A percentile compares a stretch with the other conserved stretches of the same genome.
phyloP scores from a whole-genome alignment of 2,329 filamentous ascomycete genomes.

The Lachnellula suecica region DNA sequence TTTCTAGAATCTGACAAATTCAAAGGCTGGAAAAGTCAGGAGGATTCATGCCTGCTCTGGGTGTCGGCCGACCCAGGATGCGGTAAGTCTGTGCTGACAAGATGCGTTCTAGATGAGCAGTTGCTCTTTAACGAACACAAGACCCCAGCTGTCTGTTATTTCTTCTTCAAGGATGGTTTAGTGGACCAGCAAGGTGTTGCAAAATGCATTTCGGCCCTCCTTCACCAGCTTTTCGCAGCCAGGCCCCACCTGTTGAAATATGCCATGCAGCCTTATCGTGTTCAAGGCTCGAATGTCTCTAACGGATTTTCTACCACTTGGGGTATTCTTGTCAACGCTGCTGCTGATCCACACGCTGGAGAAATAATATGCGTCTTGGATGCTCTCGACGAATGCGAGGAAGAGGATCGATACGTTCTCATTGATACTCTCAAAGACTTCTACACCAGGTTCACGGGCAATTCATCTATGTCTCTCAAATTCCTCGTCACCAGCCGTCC shows the following conservation, averaged over 20 bases:
- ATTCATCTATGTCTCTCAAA: constrained; percentile 23
- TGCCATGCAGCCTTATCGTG: constrained; percentile 28
- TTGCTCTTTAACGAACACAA: constrained; percentile 17
- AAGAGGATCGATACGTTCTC: constrained; percentile 26
- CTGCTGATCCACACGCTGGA: constrained; percentile 28
- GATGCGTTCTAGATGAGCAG: constrained; percentile 32
- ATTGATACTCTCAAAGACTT: constrained; percentile 11
- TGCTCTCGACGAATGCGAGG: constrained; percentile 39
- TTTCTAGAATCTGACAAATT: constrained; percentile 33
- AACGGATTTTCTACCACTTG: constrained; percentile 31
- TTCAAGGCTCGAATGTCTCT: constrained; percentile 30
- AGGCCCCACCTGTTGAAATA: constrained; percentile 33
- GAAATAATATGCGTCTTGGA: constrained; percentile 38
- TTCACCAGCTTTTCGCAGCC: constrained; percentile 39
- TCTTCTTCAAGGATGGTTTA: constrained; percentile 41
- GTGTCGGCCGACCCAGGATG: constrained; percentile 41
- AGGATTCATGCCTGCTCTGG: constrained; percentile 31
- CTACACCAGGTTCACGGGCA: constrained; percentile 1
- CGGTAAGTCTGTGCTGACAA: constrained; percentile 39
- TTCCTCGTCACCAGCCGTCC: constrained; percentile 38
- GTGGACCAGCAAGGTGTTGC: constrained; percentile 35
- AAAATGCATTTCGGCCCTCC: constrained; percentile 39
- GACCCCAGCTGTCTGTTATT: constrained; percentile 41
- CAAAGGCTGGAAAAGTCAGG: constrained; percentile 27
- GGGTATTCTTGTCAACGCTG: constrained; percentile 32